phyloP scores from a whole-genome alignment of 495 filamentous ascomycete species.

The Penicillium riverlandense region DNA sequence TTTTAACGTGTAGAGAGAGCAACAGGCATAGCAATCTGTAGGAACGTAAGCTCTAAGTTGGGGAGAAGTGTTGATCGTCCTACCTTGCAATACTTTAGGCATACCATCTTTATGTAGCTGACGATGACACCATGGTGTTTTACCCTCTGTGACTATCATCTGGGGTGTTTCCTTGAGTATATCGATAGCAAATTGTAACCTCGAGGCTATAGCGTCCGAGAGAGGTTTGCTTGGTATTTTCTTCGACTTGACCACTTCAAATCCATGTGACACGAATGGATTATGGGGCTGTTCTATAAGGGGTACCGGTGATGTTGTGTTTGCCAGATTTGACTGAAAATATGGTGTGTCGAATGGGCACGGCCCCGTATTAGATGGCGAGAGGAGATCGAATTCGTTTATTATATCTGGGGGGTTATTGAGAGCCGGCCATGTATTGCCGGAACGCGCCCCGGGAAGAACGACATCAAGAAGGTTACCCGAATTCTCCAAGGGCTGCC shows the following conservation, averaged over 20 bases:
- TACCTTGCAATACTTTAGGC: conserved; percentile 44
- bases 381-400: not conserved
- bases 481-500: conserved; percentile 1
- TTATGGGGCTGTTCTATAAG: not conserved
- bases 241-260: conserved; percentile 2
- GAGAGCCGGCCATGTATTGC: too few species aligned
- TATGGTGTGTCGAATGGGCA: too few species aligned
- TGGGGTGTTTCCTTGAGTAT: conserved; percentile 29
- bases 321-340: not conserved
- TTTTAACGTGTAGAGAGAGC: conserved; percentile 42
- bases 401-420: not conserved
- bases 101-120: conserved; percentile 38
- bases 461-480: too few species aligned
- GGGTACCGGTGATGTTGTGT: not conserved
- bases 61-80: not conserved
- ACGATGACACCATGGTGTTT: conserved; percentile 43
- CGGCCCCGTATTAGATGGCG: not conserved
- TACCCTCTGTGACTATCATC: conserved; percentile 40
- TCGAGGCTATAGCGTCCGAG: conserved; percentile 19
- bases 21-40: conserved; percentile 40
- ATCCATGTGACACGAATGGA: not conserved
- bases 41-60: not conserved
- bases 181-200: conserved; percentile 39
- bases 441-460: too few species aligned
- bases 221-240: conserved; percentile 5